Evolutionary conservation across 2,329 filamentous ascomycete species (phyloP).

Genomic region (Teratosphaeriaceae sp.): DNA sequence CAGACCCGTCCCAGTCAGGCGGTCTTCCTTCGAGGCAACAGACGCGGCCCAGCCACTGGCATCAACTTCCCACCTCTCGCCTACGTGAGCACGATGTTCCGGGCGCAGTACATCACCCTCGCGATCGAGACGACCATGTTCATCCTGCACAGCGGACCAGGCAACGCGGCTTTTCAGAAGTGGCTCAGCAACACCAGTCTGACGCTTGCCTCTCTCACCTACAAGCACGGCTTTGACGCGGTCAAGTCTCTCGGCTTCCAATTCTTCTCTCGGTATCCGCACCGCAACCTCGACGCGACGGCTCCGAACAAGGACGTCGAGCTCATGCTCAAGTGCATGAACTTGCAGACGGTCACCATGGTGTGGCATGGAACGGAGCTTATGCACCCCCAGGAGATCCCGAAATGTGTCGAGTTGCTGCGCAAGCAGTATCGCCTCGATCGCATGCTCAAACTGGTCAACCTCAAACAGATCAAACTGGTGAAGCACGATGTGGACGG

Average conservation of each 20-base stretch:
- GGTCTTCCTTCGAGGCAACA: conserved; percentile 1
- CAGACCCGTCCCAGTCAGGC: no score
- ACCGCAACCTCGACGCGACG: not conserved
- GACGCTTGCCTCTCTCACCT: not conserved
- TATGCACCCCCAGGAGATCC: not conserved
- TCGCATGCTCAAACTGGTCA: not conserved
- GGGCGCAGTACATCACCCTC: conserved; percentile 4
- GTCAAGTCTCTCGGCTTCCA: conserved; percentile 11
- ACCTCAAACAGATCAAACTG: conserved; percentile 1
- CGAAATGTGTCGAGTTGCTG: conserved; percentile 3
- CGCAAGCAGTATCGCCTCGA: conserved; percentile 3
- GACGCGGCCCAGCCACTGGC: not conserved
- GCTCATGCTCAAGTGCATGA: conserved; percentile 11
- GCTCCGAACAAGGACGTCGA: conserved; percentile 12
- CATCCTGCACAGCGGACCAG: conserved; percentile 6
- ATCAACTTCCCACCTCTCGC: conserved; percentile 5
- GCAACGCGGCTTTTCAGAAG: conserved; percentile 4
- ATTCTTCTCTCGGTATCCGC: conserved; percentile 12
- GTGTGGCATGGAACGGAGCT: not conserved
- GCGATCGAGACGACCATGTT: conserved; percentile 7
- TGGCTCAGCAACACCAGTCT: conserved; percentile 10
- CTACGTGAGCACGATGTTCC: conserved; percentile 4
- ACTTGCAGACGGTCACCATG: conserved; percentile 5
- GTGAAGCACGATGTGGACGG: not conserved
- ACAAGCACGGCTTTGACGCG: conserved; percentile 12